Evolutionary conservation across 176 grass and related monocot species (phyloP).

Genomic region (Carex pumila): DNA sequence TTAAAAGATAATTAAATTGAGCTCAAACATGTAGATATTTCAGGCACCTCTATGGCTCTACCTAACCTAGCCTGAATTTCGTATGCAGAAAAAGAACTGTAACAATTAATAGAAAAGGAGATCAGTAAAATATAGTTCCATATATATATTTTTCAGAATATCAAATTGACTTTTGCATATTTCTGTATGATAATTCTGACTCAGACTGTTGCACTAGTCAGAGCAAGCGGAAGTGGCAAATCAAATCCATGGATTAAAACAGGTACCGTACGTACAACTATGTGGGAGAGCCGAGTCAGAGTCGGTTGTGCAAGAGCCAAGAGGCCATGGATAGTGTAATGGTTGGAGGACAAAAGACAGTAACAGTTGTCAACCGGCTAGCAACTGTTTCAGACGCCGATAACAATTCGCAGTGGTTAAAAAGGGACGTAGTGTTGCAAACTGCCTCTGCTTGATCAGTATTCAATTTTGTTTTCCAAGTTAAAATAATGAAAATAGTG

Average conservation of each 20-base stretch:
- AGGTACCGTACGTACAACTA: neutral
- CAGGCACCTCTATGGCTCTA: too few relatives aligned
- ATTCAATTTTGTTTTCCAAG: too few relatives aligned
- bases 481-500: too few relatives aligned
- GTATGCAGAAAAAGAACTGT: too few relatives aligned
- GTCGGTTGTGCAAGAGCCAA: neutral
- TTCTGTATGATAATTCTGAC: neutral
- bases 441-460: too few relatives aligned
- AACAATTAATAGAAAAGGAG: too few relatives aligned
- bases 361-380: neutral
- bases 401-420: neutral
- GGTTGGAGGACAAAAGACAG: neutral
- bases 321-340: neutral
- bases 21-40: too few relatives aligned
- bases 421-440: neutral
- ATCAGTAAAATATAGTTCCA: too few relatives aligned
- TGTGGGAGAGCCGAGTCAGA: neutral
- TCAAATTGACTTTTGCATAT: too few relatives aligned
- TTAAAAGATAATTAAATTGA: too few relatives aligned
- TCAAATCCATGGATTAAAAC: neutral
- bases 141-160: too few relatives aligned
- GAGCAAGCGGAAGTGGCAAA: neutral
- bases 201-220: neutral
- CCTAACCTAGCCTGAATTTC: too few relatives aligned
- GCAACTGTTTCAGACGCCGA: neutral